A percentile compares a stretch with the other conserved stretches of the same genome.
Evolutionary conservation across 1,284 basidiomycete genomes (phyloP).

Genomic region (Coniferiporia weirii): DNA sequence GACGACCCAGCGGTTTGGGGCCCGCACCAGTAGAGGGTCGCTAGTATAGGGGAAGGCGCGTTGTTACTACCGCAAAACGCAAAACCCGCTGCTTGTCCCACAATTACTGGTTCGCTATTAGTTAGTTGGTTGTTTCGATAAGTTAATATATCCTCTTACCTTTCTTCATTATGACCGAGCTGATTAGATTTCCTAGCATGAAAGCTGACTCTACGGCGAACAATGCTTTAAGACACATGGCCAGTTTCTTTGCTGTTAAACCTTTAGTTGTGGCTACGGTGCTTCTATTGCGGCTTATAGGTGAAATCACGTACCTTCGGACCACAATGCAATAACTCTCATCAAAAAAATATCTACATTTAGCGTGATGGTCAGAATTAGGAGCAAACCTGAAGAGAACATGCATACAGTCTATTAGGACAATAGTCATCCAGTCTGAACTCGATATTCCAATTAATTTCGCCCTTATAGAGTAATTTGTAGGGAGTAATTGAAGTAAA

Average conservation of each 20-base stretch:
- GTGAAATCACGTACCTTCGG: not conserved
- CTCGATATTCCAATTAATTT: not conserved
- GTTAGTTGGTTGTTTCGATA: too few species aligned
- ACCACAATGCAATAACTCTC: not conserved
- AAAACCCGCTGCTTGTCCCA: not conserved
- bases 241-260: not conserved
- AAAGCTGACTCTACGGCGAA: not conserved
- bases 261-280: not conserved
- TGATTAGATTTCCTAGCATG: not conserved
- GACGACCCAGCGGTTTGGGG: too few species aligned
- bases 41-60: not conserved
- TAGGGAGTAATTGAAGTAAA: not conserved
- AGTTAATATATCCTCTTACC: too few species aligned
- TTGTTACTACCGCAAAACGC: not conserved
- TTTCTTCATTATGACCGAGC: not conserved
- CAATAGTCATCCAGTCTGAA: constrained; percentile 3
- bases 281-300: not conserved
- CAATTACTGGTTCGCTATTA: not conserved
- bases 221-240: not conserved
- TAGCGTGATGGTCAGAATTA: too few species aligned
- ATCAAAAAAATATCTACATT: constrained; percentile 1
- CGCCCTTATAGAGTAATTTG: too few species aligned
- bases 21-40: not conserved
- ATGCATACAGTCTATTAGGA: constrained; percentile 3
- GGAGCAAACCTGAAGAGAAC: too few species aligned